Evolutionary conservation across 805 yeast genomes (phyloP), one percentile per base, ranked within the genome.

Genomic region (Kazachstania psychrophila): DNA sequence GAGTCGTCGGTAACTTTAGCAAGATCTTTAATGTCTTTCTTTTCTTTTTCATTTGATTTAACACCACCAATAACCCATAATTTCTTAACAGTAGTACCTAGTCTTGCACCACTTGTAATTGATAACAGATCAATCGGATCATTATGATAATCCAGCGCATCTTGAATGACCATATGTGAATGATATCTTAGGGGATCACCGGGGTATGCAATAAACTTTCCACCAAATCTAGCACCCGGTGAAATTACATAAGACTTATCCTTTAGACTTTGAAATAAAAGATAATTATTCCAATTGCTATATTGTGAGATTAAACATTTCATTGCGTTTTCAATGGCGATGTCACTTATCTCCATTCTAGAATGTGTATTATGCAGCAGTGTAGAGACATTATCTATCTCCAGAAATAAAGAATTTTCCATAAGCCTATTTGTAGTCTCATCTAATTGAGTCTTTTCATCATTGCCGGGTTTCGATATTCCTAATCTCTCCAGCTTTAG

Each of bases 111-210:
- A 25, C 79, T 78, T 0, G 86, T 75, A 12, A 88, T 55, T 28
- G 74, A 74, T 28, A 72, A 50, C 27, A 86, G 50, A 2, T 72
- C 72, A 42, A 72, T 70, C 33, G 75, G 71, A 24, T 70, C 68
- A 44, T 70, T 63, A 25, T 57, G 61, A 14, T 66, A 64, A 18
- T 58, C 61, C 11, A 66, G 45, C 0, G 77, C 66, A 33, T 73
- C 72, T 20, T 46, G 49, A 2, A 84, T 81, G 5, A 84, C 78
- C 44, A 77, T 66, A 57, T 89, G 96, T 2, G 96, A 82, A 60
- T 89, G 98, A 51, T 75, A 92, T 32, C 92, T 60, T 37, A 89
- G 63, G 6, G 97, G 95, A 54, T 89, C 98, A 1, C 96, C 97
- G 0, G 96, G 97, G 46, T 89, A 89, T 2, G 88, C 87, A 39